Conservation (phyloP, 2,329 filamentous ascomycete genomes). For the Fusarium circinatum region DNA sequence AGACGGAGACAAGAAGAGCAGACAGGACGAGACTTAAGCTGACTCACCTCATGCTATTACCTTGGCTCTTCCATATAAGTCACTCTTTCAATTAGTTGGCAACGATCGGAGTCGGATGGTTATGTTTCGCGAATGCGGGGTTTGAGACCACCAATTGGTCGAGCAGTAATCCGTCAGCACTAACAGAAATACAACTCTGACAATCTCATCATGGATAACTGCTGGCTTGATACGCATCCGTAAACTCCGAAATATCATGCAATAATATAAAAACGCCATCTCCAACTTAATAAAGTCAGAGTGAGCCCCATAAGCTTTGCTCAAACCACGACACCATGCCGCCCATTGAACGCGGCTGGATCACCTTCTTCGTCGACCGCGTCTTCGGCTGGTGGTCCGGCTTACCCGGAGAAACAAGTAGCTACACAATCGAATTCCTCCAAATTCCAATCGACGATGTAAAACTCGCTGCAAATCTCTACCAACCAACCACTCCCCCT, state of each 20-base stretch:
- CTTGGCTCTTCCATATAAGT: neutral
- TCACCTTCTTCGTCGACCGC: neutral
- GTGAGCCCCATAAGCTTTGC: neutral
- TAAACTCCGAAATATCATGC: fast-evolving
- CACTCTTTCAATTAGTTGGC: no score
- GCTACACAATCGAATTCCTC: neutral
- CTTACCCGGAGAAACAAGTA: neutral
- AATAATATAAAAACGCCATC: fast-evolving
- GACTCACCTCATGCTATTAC: fast-evolving
- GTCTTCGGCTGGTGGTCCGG: neutral
- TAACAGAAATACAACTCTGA: neutral
- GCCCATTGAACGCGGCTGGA: neutral
- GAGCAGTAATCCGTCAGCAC: fast-evolving
- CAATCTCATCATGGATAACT: neutral
- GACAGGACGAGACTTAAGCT: no score
- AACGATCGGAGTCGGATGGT: neutral
- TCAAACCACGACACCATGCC: neutral
- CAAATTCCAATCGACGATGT: neutral
- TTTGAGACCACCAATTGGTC: neutral
- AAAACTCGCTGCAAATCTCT: neutral
- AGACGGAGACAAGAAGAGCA: no score
- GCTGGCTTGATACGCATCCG: neutral
- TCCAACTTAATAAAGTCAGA: fast-evolving
- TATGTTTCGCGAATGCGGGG: neutral
- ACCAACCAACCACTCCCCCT: neutral